phyloP scores from a whole-genome alignment of 371 early-diverging fungal species.

The Mucor irregularis region DNA sequence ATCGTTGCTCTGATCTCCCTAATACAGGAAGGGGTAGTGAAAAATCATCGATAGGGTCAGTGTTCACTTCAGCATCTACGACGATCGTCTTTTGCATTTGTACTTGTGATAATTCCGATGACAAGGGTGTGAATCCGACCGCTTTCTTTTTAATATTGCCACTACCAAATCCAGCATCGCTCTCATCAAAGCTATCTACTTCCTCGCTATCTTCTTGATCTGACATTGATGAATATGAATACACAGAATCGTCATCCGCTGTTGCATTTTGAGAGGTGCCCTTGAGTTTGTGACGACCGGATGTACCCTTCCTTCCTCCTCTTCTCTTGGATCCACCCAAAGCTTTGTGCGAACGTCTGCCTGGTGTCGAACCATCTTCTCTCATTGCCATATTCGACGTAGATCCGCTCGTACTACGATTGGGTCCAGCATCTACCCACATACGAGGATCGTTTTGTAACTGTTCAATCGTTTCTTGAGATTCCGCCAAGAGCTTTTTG shows the following conservation, averaged over 20 bases:
- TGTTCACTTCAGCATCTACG: conserved; percentile 21
- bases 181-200: conserved; percentile 21
- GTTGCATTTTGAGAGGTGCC: neutral
- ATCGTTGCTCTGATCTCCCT: conserved; percentile 5
- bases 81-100: conserved; percentile 13
- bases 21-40: neutral
- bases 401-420: neutral
- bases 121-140: conserved; percentile 22
- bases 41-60: conserved; percentile 12
- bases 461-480: conserved; percentile 62
- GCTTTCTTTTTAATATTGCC: neutral
- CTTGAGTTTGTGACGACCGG: neutral
- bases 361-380: conserved; percentile 7
- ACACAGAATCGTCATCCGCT: conserved; percentile 8
- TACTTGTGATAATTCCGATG: conserved; percentile 20
- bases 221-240: conserved; percentile 29
- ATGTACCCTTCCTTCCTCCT: conserved; percentile 4
- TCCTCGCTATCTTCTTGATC: conserved; percentile 31
- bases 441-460: conserved; percentile 57
- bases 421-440: conserved; percentile 41
- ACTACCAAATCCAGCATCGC: conserved; percentile 3
- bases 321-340: conserved; percentile 11
- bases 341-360: conserved; percentile 11
- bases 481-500: conserved; percentile 60
- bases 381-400: neutral